Percentiles rank a stretch among this genome's conserved stretches.
phyloP scores from a whole-genome alignment of 176 grass and related monocot genomes.

The Hordeum marinum region DNA sequence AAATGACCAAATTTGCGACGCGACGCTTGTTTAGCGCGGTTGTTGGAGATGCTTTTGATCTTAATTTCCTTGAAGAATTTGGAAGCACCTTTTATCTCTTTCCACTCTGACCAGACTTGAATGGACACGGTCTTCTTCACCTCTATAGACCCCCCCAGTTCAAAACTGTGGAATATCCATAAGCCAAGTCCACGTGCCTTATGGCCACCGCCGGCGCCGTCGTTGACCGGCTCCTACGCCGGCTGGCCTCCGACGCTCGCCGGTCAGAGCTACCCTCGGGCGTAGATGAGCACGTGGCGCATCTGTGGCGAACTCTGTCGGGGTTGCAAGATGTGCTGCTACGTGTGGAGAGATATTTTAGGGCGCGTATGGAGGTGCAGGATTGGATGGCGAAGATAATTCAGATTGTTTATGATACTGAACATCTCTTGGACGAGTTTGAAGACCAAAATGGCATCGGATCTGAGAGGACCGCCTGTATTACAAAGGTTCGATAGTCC shows the following conservation, averaged over 20 bases:
- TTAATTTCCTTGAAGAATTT: too few species aligned
- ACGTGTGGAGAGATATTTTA: not conserved
- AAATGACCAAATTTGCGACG: too few species aligned
- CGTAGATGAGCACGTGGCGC: not conserved
- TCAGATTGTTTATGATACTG: not conserved
- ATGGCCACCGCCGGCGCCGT: slow-evolving; percentile 24
- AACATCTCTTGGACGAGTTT: slow-evolving; percentile 18
- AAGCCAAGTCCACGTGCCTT: not conserved
- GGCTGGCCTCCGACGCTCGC: not conserved
- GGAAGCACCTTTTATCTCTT: too few species aligned
- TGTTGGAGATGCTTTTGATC: too few species aligned
- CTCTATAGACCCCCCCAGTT: not conserved
- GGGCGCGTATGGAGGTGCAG: not conserved
- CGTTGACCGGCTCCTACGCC: slow-evolving; percentile 22
- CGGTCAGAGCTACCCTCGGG: not conserved
- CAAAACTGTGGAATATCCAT: not conserved
- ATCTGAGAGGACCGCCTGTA: not conserved
- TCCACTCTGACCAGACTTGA: not conserved
- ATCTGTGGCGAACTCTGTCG: not conserved
- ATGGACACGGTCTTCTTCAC: not conserved
- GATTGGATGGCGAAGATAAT: slow-evolving; percentile 33
- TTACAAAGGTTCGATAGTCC: slow-evolving; percentile 1
- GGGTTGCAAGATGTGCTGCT: slow-evolving; percentile 8
- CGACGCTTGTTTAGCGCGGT: too few species aligned
- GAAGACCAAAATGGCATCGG: not conserved